Evolutionary conservation across 305 asterid species (phyloP).

Genomic region (Ajuga reptans): DNA sequence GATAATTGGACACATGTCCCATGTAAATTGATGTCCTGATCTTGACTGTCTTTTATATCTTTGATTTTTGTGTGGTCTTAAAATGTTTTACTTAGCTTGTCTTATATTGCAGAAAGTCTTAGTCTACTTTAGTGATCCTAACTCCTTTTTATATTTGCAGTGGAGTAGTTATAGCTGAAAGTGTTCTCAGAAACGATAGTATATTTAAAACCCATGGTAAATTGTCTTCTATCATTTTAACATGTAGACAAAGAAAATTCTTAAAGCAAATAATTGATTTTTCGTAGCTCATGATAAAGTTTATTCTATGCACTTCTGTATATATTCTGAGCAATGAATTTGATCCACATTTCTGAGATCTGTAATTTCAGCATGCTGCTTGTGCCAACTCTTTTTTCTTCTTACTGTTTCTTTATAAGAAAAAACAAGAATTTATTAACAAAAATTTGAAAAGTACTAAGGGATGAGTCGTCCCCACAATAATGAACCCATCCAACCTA

Average conservation of each 20-base stretch:
- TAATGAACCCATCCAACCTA: background rate
- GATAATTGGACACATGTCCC: background rate
- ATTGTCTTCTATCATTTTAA: constrained; percentile 3
- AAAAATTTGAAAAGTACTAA: background rate
- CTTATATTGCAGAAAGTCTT: background rate
- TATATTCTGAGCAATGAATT: too few species aligned
- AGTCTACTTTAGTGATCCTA: constrained; percentile 5
- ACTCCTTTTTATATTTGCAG: constrained; percentile 42
- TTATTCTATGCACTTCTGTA: background rate
- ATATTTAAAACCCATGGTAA: constrained; percentile 63
- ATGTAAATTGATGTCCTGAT: too few species aligned
- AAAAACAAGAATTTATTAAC: background rate
- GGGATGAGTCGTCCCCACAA: background rate
- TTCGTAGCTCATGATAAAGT: background rate
- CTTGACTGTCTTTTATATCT: too few species aligned
- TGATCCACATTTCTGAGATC: too few species aligned
- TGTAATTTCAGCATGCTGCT: too few species aligned
- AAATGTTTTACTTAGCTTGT: background rate
- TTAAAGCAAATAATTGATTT: background rate
- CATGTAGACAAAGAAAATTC: background rate
- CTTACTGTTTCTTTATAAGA: background rate
- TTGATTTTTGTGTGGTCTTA: too few species aligned
- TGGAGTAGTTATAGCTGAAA: constrained; percentile 94
- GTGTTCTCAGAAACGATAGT: constrained; percentile 48
- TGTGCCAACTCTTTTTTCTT: too few species aligned